These are phyloP conservation scores for Zoysia japonica DNA, from an alignment of 176 grass and related monocot genomes.

Conservation along the genomic window DNA sequence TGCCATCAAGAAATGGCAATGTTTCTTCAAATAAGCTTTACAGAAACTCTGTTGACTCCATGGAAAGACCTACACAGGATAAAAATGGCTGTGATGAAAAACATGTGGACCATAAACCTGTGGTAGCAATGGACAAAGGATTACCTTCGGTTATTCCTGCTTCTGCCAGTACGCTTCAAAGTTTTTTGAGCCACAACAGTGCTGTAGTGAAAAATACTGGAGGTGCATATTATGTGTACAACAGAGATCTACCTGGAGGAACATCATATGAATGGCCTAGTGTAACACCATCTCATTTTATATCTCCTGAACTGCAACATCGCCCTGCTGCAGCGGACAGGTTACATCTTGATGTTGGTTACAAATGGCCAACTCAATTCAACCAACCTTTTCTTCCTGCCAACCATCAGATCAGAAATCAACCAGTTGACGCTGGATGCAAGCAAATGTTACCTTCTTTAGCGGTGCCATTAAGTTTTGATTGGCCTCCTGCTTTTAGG, in stretches of 20 bases:
- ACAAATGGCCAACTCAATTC: slow-evolving; percentile 67
- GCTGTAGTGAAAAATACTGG: slow-evolving; percentile 51
- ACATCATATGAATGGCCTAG: slow-evolving; percentile 73
- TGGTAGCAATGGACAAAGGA: slow-evolving; percentile 27
- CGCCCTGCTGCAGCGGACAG: slow-evolving; percentile 67
- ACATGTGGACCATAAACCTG: slow-evolving; percentile 38
- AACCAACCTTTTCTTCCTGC: slow-evolving; percentile 65
- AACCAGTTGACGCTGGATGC: slow-evolving; percentile 56
- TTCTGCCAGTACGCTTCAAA: slow-evolving; percentile 45
- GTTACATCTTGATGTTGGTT: slow-evolving; percentile 82
- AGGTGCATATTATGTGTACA: slow-evolving; percentile 57
- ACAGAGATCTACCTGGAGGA: slow-evolving; percentile 57
- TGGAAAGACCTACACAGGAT: slow-evolving; percentile 36
- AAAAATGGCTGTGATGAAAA: slow-evolving; percentile 42
- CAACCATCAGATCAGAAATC: slow-evolving; percentile 60
- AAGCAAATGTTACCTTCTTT: slow-evolving; percentile 64
- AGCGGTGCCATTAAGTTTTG: slow-evolving; percentile 82
- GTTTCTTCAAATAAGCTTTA: slow-evolving; percentile 35
- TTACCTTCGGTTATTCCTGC: slow-evolving; percentile 46
- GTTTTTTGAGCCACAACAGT: slow-evolving; percentile 44
- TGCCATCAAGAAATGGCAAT: slow-evolving; percentile 28
- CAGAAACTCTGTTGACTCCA: slow-evolving; percentile 40
- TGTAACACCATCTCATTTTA: slow-evolving; percentile 54
- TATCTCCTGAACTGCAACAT: slow-evolving; percentile 65
- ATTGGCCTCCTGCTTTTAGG: slow-evolving; percentile 95